Evolutionary conservation across 441 rosid genomes (phyloP).

Genomic region (Pelargonium cotyledonis): DNA sequence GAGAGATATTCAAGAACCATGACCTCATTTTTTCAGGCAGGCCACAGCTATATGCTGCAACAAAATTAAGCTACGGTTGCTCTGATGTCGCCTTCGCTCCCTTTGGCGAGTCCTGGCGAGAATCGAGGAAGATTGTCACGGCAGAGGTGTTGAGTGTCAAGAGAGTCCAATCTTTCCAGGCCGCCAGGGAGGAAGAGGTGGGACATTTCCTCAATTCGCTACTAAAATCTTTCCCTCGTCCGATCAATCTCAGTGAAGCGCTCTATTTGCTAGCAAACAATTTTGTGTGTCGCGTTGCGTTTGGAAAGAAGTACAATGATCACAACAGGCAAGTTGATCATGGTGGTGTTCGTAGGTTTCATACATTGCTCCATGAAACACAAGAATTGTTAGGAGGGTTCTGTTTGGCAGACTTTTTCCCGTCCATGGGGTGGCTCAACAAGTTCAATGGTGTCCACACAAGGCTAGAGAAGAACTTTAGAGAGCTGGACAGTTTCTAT

Average conservation of each 20-base stretch:
- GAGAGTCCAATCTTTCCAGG: conserved; percentile 23
- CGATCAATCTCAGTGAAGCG: conserved; percentile 21
- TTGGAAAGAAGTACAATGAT: conserved; percentile 15
- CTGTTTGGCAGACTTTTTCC: conserved; percentile 30
- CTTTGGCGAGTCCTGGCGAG: conserved; percentile 28
- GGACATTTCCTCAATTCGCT: conserved; percentile 11
- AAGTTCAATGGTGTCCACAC: conserved; percentile 16
- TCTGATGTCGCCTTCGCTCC: conserved; percentile 19
- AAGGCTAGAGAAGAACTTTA: conserved; percentile 15
- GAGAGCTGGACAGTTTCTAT: conserved; percentile 8
- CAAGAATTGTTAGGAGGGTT: conserved; percentile 9
- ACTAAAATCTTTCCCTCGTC: not conserved
- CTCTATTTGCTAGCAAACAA: conserved; percentile 5
- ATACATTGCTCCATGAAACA: not conserved
- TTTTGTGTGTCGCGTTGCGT: conserved; percentile 12
- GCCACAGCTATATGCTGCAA: conserved; percentile 18
- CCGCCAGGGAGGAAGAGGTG: conserved; percentile 24
- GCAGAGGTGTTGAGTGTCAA: conserved; percentile 24
- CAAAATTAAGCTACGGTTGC: conserved; percentile 16
- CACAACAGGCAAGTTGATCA: conserved; percentile 9
- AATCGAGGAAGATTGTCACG: conserved; percentile 22
- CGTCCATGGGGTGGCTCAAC: conserved; percentile 27
- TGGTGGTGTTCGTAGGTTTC: conserved; percentile 18
- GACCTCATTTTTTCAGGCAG: conserved; percentile 24
- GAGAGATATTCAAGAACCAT: conserved; percentile 21